Evolutionary conservation across 208 protist species (phyloP).

Genomic region (Angomonas desouzai): DNA sequence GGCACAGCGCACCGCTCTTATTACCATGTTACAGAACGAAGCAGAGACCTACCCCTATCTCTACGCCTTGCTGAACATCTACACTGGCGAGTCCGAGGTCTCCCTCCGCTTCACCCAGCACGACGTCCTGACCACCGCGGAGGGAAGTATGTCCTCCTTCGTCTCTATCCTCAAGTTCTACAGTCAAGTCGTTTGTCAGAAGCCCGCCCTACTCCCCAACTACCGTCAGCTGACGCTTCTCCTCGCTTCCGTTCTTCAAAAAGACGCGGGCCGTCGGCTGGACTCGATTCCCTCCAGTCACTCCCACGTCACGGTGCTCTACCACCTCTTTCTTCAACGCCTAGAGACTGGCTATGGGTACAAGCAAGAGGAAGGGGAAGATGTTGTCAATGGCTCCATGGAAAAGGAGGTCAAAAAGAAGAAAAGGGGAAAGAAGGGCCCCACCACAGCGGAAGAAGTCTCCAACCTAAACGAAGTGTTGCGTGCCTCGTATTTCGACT

Average conservation of each 20-base stretch:
- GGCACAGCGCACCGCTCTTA: slow-evolving; percentile 19
- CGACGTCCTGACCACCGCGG: background rate
- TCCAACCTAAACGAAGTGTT: background rate
- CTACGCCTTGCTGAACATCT: slow-evolving; percentile 18
- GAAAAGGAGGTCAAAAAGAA: background rate
- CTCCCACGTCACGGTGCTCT: slow-evolving; percentile 4
- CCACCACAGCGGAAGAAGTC: background rate
- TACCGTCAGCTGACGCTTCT: background rate
- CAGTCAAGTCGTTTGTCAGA: slow-evolving; percentile 2
- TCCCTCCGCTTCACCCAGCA: background rate
- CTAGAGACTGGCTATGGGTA: background rate
- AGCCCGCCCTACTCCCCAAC: background rate
- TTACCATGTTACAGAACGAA: slow-evolving; percentile 14
- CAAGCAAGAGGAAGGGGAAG: background rate
- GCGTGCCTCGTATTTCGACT: background rate
- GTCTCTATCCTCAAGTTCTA: slow-evolving; percentile 6
- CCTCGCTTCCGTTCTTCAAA: background rate
- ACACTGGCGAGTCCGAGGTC: background rate
- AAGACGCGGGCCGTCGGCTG: background rate
- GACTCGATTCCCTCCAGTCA: background rate
- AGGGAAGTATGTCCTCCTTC: background rate
- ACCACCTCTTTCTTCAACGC: background rate
- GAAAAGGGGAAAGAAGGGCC: background rate
- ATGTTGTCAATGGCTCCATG: no score
- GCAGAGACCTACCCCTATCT: slow-evolving; percentile 21